Evolutionary conservation across 805 yeast species (phyloP).

Genomic region (Ogataea nonfermentans): DNA sequence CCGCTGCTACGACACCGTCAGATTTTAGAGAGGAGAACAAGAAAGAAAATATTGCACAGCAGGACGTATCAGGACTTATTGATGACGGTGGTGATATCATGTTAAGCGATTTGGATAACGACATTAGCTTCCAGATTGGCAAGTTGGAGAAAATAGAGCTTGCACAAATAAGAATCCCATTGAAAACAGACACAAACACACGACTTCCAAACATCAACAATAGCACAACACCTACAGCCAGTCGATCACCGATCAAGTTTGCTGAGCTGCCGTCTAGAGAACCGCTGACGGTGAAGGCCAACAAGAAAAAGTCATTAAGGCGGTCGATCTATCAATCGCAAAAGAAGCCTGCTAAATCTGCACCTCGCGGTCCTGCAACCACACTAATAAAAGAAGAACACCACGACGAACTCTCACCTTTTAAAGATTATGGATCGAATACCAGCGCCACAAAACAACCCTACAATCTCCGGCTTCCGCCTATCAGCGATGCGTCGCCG

Average conservation of each 20-base stretch:
- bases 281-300: constrained; percentile 30
- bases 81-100: constrained; percentile 22
- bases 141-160: constrained; percentile 32
- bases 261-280: constrained; percentile 34
- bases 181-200: constrained; percentile 17
- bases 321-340: constrained; percentile 17
- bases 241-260: constrained; percentile 33
- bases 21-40: constrained; percentile 9
- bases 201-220: constrained; percentile 19
- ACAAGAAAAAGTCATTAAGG: constrained; percentile 26
- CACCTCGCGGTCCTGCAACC: not conserved
- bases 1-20: constrained; percentile 7
- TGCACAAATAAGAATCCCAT: constrained; percentile 26
- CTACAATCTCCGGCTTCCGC: constrained; percentile 25
- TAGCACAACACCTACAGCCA: constrained; percentile 23
- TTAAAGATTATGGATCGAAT: constrained; percentile 16
- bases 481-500: constrained; percentile 18
- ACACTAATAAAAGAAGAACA: constrained; percentile 1
- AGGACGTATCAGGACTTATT: constrained; percentile 8
- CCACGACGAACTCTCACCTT: constrained; percentile 23
- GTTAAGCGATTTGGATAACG: constrained; percentile 26
- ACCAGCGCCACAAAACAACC: constrained; percentile 6
- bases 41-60: not conserved
- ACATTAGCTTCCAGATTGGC: constrained; percentile 26
- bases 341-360: constrained; percentile 4